Conservation (phyloP, 2,329 filamentous ascomycete species). For the Aureobasidium sp. region DNA sequence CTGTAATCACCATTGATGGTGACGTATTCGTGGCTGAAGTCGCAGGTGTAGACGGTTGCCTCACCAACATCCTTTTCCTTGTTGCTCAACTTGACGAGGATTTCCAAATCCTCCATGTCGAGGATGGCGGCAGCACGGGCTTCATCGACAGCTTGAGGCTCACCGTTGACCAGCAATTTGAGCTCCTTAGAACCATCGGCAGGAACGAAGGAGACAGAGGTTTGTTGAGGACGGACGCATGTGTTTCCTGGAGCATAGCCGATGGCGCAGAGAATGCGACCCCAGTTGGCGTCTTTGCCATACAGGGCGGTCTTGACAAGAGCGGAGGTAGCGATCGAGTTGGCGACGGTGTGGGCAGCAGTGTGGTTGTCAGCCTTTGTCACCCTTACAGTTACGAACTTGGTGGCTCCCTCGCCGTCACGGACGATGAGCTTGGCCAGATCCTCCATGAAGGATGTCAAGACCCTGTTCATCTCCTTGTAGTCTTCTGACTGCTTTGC, state of each 20-base stretch:
- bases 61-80: slow-evolving; percentile 26
- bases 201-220: slow-evolving; percentile 70
- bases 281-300: slow-evolving; percentile 97
- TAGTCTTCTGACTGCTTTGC: slow-evolving; percentile 46
- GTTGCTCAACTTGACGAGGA: slow-evolving; percentile 63
- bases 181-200: slow-evolving; percentile 68
- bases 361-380: slow-evolving; percentile 60
- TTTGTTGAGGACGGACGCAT: slow-evolving; percentile 59
- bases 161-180: slow-evolving; percentile 67
- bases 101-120: slow-evolving; percentile 69
- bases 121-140: slow-evolving; percentile 67
- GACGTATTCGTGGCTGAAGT: slow-evolving; percentile 76
- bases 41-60: slow-evolving; percentile 75
- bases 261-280: slow-evolving; percentile 87
- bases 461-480: slow-evolving; percentile 56
- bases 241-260: slow-evolving; percentile 64
- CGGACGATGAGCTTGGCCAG: slow-evolving; percentile 89
- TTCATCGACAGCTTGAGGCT: slow-evolving; percentile 74
- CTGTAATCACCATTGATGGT: slow-evolving; percentile 62
- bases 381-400: slow-evolving; percentile 91
- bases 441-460: slow-evolving; percentile 71
- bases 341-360: slow-evolving; percentile 70
- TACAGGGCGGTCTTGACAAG: slow-evolving; percentile 97
- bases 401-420: slow-evolving; percentile 94
- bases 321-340: slow-evolving; percentile 80